These are phyloP conservation scores for Parietaria judaica DNA, from an alignment of 306 rosid genomes.

Conservation along the genomic window DNA sequence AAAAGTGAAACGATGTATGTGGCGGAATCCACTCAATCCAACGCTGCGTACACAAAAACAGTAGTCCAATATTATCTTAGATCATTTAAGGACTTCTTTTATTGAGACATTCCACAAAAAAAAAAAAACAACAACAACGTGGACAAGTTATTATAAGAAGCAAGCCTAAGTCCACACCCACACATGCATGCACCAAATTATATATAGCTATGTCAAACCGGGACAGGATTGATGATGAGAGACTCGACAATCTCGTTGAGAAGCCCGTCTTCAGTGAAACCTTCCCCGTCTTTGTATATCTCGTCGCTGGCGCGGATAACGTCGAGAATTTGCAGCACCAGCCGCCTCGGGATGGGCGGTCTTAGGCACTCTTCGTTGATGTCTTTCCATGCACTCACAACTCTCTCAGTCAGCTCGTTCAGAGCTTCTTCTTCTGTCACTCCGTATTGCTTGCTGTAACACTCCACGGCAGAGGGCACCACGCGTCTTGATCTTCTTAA, in stretches of 20 bases:
- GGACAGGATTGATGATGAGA: conserved; percentile 4
- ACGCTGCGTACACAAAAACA: no score
- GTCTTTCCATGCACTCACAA: conserved; percentile 16
- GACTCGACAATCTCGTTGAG: conserved; percentile 4
- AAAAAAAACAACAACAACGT: no score
- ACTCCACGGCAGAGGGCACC: neutral
- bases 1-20: no score
- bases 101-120: no score
- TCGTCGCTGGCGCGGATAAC: neutral
- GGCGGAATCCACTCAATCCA: no score
- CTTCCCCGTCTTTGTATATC: conserved; percentile 5
- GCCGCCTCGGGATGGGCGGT: conserved; percentile 6
- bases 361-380: conserved; percentile 8
- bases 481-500: neutral
- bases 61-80: no score
- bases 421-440: neutral
- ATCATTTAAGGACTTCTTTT: no score
- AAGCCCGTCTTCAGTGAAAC: neutral
- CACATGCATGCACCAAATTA: no score
- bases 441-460: conserved; percentile 12
- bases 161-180: no score
- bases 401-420: neutral
- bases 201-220: neutral
- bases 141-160: no score
- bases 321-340: conserved; percentile 1